A percentile compares a stretch with the other conserved stretches of the same genome.
These are phyloP conservation scores for Jasminum sambac DNA, from an alignment of 257 asterid genomes.

Conservation along the genomic window DNA sequence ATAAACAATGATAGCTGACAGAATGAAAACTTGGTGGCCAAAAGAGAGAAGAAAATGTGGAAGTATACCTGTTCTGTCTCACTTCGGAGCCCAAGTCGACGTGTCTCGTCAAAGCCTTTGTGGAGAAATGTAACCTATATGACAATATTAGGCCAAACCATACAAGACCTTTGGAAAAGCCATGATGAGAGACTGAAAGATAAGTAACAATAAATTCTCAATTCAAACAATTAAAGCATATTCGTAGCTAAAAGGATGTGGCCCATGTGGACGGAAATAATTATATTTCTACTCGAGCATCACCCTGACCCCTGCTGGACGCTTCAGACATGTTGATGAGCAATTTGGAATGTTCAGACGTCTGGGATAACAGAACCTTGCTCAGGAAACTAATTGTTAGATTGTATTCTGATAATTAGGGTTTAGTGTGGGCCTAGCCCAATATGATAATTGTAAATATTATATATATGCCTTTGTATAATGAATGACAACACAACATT, in stretches of 20 bases:
- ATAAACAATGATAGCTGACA: slow-evolving; percentile 4
- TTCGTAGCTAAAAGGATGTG: not conserved
- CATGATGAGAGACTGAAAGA: slow-evolving; percentile 14
- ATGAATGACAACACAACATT: no score
- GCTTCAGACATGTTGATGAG: not conserved
- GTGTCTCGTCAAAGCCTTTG: slow-evolving; percentile 97
- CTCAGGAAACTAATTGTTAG: not conserved
- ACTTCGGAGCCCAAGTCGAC: slow-evolving; percentile 89
- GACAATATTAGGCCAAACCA: slow-evolving; percentile 22
- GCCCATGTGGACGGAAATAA: not conserved
- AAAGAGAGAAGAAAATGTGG: slow-evolving; percentile 20
- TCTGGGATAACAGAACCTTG: not conserved
- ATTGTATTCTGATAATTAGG: no score
- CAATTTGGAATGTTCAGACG: not conserved
- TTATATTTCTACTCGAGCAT: not conserved
- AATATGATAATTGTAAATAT: no score
- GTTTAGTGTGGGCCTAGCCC: no score
- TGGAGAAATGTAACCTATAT: slow-evolving; percentile 87
- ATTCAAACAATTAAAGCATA: slow-evolving; percentile 1
- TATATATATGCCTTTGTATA: no score
- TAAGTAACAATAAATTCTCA: not conserved
- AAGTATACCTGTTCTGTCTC: slow-evolving; percentile 82
- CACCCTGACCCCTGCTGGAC: not conserved
- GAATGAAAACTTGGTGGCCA: slow-evolving; percentile 10
- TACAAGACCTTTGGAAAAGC: slow-evolving; percentile 18